Base-by-base conservation (phyloP, 2,329 filamentous ascomycete genomes). In the Chaetothyriales sp. region DNA sequence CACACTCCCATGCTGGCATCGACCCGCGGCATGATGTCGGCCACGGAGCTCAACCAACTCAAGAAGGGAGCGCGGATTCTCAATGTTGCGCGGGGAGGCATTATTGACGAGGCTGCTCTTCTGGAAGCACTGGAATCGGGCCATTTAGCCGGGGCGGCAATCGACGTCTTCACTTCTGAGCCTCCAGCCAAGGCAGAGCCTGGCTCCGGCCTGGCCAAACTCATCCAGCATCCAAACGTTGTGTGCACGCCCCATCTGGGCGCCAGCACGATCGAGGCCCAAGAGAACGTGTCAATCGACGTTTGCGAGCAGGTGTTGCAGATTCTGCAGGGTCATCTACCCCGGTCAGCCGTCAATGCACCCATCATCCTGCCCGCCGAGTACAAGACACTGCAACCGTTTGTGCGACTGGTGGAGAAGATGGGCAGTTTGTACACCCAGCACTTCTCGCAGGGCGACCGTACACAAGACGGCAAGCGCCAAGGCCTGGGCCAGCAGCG, bases 211-310 rank as follows among this genome's bases (percentile, higher is more conserved):
- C 83, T 85, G 1, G 75, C 74, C 9, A 74, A 73, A 45, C 71
- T 92, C 7, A 77, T 85, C 52, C 73, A 72, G 8, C 86, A 90
- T 59, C 77, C 81, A 0, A 82, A 79, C 58, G 85, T 88, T 0
- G 81, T 90, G 1, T 81, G 81, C 1, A 90, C 86, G 6, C 86
- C 86, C 1, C 86, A 92, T 65, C 73, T 92, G 0, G 86, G 86
- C 6, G 86, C 86, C 0, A 86, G 82, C 0, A 92, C 86, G 0
- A 76, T 85, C 33, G 86, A 92, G 72, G 86, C 86, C 0, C 86
- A 92, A 65, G 85, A 90, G 62, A 89, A 89, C 55, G 86, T 89
- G 2, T 86, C 83, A 1, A 77, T 89, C 56, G 86, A 90, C 60
- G 86, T 90, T 7, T 90, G 86, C 66, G 82, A 83, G 33, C 86